Percentiles rank a stretch among this genome's conserved stretches.
These are phyloP conservation scores for Ilex aquifolium DNA, from an alignment of 257 asterid species.

Conservation along the genomic window DNA sequence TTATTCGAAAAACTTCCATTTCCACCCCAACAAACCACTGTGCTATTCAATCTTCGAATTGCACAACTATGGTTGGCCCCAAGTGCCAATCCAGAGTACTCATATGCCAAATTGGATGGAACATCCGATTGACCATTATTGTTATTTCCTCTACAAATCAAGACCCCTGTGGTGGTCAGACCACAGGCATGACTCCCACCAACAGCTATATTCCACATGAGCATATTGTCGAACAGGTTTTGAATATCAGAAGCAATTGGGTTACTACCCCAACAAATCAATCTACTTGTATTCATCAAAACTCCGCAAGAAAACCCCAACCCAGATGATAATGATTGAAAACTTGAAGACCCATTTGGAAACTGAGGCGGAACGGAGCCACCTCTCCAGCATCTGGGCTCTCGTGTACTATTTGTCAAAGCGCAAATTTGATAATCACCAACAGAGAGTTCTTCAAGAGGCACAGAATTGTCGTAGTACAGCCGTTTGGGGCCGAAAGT, in stretches of 20 bases:
- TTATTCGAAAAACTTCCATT: background rate
- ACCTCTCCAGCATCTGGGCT: constrained; percentile 9
- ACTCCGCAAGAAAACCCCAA: constrained; percentile 14
- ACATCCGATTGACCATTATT: constrained; percentile 8
- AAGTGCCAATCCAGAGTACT: constrained; percentile 11
- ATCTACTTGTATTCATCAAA: background rate
- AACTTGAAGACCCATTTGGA: background rate
- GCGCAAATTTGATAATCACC: constrained; percentile 11
- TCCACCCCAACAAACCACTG: constrained; percentile 15
- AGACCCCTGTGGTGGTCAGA: constrained; percentile 1
- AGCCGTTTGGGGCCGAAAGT: constrained; percentile 6
- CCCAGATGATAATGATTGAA: constrained; percentile 10
- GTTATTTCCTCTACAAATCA: constrained; percentile 10
- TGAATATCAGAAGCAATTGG: constrained; percentile 4
- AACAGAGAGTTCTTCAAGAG: background rate
- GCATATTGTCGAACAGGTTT: background rate
- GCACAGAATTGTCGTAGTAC: background rate
- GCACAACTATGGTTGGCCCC: constrained; percentile 15
- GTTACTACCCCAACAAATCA: constrained; percentile 10
- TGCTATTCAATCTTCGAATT: background rate
- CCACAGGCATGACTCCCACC: constrained; percentile 17
- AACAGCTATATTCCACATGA: background rate
- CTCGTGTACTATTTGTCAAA: background rate
- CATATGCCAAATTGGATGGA: constrained; percentile 6
- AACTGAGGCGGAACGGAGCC: background rate